These are phyloP conservation scores for Albugo candida DNA, from an alignment of 352 stramenopile species.

Conservation along the genomic window DNA sequence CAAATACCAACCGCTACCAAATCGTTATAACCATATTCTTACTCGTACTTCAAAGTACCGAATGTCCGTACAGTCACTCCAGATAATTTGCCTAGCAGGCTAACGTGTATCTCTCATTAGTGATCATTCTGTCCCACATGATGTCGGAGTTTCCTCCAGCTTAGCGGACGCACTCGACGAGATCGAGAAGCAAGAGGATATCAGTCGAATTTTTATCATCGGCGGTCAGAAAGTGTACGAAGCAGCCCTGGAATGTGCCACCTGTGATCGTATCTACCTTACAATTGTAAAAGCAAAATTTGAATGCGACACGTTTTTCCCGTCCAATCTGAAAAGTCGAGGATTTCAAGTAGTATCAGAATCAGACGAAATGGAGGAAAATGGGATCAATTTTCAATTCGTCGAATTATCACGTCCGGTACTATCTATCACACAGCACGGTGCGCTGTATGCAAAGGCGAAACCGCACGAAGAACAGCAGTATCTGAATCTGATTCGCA, in stretches of 20 bases:
- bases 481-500: conserved; percentile 86
- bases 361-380: conserved; percentile 51
- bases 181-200: conserved; percentile 41
- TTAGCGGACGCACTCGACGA: conserved; percentile 82
- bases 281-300: conserved; percentile 76
- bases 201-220: conserved; percentile 94
- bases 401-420: conserved; percentile 26
- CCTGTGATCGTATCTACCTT: conserved; percentile 78
- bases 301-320: conserved; percentile 89
- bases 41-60: conserved; percentile 53
- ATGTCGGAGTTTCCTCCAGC: conserved; percentile 74
- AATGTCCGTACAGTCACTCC: conserved; percentile 3
- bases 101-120: background rate
- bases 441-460: conserved; percentile 7
- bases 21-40: conserved; percentile 93
- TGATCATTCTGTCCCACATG: conserved; percentile 20
- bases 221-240: conserved; percentile 90
- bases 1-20: conserved; percentile 89
- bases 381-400: conserved; percentile 62
- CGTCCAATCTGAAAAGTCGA: conserved; percentile 35
- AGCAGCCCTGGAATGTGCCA: conserved; percentile 71
- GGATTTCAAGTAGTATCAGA: conserved; percentile 23
- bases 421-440: conserved; percentile 1
- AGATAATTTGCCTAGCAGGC: background rate
- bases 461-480: conserved; percentile 40